Evolutionary conservation across 2,329 filamentous ascomycete genomes (phyloP).

Genomic region (Amesomyces nigricolor): DNA sequence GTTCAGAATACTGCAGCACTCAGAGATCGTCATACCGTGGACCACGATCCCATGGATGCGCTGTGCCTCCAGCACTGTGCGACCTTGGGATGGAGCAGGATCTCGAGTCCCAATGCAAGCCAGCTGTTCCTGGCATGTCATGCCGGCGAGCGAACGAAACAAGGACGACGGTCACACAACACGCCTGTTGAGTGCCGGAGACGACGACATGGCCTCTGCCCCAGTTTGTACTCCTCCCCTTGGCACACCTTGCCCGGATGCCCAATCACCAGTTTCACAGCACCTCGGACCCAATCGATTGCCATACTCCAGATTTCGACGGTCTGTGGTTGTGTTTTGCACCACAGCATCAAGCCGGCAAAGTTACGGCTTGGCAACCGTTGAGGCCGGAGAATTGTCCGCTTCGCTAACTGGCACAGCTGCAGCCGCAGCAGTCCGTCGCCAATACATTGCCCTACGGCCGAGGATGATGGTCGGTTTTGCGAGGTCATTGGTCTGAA

Average conservation of each 20-base stretch:
- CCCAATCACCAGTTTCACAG: background rate
- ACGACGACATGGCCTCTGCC: no score
- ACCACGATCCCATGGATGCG: background rate
- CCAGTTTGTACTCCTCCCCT: no score
- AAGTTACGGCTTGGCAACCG: background rate
- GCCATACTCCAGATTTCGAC: background rate
- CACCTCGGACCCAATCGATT: background rate
- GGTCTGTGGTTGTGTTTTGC: background rate
- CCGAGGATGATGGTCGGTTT: background rate
- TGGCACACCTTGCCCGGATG: no score
- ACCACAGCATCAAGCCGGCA: background rate
- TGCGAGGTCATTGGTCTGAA: background rate
- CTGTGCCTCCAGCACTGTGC: background rate
- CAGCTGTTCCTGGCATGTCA: background rate
- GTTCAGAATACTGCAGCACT: background rate
- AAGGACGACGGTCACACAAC: no score
- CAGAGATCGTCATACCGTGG: background rate
- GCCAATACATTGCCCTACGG: background rate
- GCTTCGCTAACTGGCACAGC: background rate
- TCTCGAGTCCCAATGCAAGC: background rate
- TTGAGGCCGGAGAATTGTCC: background rate
- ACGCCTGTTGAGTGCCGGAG: no score
- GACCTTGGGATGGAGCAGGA: background rate
- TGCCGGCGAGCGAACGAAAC: background rate
- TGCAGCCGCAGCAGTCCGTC: slow-evolving; percentile 2